phyloP scores from a whole-genome alignment of 345 rosid genomes.

The Linum usitatissimum region DNA sequence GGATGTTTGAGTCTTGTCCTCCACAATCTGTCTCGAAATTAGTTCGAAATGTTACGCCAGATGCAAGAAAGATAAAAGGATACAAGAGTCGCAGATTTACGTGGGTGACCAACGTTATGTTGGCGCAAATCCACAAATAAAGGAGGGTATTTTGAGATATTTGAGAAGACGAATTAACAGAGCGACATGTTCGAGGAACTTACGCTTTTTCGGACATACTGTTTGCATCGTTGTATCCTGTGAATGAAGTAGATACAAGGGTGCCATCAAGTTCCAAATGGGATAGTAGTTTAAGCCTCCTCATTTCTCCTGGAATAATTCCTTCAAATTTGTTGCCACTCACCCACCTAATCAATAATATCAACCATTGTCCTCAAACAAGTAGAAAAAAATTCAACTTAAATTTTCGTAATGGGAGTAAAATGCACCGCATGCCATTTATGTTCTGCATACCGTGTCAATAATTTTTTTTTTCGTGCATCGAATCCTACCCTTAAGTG shows the following conservation, averaged over 20 bases:
- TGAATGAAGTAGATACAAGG: slow-evolving; percentile 17
- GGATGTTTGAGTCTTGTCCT: neutral
- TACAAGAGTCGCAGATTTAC: neutral
- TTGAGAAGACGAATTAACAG: too few species aligned
- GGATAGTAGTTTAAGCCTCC: slow-evolving; percentile 43
- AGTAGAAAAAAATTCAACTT: neutral
- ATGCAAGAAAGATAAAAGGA: too few species aligned
- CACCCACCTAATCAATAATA: slow-evolving; percentile 46
- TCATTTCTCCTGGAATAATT: slow-evolving; percentile 30
- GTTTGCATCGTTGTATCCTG: slow-evolving; percentile 28
- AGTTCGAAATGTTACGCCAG: neutral
- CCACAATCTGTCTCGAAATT: too few species aligned
- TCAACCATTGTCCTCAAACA: neutral
- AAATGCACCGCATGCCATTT: too few species aligned
- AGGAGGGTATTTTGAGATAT: too few species aligned
- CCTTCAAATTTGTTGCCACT: slow-evolving; percentile 58
- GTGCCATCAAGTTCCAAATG: slow-evolving; percentile 47
- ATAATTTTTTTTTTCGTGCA: too few species aligned
- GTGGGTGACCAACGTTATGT: too few species aligned
- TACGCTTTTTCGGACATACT: slow-evolving; percentile 65
- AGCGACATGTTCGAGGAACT: slow-evolving; percentile 6
- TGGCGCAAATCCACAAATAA: too few species aligned
- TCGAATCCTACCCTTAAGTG: too few species aligned
- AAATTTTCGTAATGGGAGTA: too few species aligned
- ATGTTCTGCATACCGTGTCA: too few species aligned